phyloP scores from a whole-genome alignment of 345 rosid species.

The Eutrema yunnanense region DNA sequence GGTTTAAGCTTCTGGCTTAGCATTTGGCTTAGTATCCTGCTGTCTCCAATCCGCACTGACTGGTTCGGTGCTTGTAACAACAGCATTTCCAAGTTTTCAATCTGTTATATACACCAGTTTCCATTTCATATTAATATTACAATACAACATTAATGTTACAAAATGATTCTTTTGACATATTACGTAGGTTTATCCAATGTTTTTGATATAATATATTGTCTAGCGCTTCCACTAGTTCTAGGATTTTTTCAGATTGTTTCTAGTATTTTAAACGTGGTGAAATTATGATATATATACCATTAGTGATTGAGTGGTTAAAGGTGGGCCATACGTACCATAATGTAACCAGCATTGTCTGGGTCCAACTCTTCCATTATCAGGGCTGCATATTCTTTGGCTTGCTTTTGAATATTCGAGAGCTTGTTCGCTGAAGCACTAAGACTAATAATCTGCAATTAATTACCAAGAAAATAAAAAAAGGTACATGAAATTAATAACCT shows the following conservation, averaged over 20 bases:
- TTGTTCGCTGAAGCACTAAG: conserved; percentile 92
- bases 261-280: not conserved
- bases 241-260: not conserved
- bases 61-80: conserved; percentile 75
- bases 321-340: conserved; percentile 48
- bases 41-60: conserved; percentile 59
- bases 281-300: not conserved
- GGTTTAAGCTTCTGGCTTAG: conserved; percentile 82
- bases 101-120: conserved; percentile 31
- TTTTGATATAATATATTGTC: not conserved
- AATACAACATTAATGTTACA: not conserved
- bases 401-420: conserved; percentile 75
- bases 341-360: conserved; percentile 76
- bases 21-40: conserved; percentile 64
- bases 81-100: conserved; percentile 62
- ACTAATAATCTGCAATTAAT: conserved; percentile 52
- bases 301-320: conserved; percentile 2
- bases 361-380: conserved; percentile 86
- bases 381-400: conserved; percentile 77
- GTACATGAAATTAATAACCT: not conserved
- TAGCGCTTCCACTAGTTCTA: not conserved
- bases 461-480: not conserved
- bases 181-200: not conserved
- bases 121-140: conserved; percentile 1
- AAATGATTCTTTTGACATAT: not conserved